Evolutionary conservation across 2,329 filamentous ascomycete genomes (phyloP).

Genomic region (Botrytis fabae): DNA sequence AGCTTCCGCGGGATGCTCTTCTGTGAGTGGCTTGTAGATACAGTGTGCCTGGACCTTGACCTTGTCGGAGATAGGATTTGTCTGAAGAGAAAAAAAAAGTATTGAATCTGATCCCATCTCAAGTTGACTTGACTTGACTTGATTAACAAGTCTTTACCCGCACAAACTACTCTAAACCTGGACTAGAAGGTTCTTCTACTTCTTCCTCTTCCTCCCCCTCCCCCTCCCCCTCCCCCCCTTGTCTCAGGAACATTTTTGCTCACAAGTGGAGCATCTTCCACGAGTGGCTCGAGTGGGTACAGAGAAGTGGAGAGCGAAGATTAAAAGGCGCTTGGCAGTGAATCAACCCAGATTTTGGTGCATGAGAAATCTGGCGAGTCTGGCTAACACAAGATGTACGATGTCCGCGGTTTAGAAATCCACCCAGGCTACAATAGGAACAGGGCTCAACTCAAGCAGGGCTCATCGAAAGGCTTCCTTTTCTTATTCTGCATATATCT

Average conservation of each 20-base stretch:
- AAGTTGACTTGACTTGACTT: not conserved
- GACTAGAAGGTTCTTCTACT: not conserved
- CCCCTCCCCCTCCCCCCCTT: not conserved
- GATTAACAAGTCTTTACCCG: not conserved
- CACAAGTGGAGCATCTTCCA: not conserved
- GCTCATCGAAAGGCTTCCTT: conserved; percentile 5
- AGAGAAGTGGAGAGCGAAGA: not conserved
- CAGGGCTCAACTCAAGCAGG: not conserved
- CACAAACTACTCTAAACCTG: not conserved
- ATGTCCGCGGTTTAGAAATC: not conserved
- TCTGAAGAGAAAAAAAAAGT: not conserved
- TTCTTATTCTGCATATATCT: not conserved
- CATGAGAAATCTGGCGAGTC: not conserved
- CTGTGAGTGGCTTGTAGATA: not conserved
- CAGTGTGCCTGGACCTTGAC: not conserved
- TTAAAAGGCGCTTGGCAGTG: not conserved
- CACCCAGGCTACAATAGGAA: conserved; percentile 2
- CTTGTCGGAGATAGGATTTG: not conserved
- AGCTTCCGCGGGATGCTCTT: not conserved
- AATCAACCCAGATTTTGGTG: not conserved
- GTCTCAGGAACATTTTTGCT: conserved; percentile 3
- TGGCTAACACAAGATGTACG: not conserved
- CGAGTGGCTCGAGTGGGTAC: not conserved
- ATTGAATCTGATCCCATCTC: not conserved
- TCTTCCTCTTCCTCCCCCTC: not conserved